These are phyloP conservation scores for Coriolopsis trogii DNA, from an alignment of 1,284 basidiomycete species.

Conservation along the genomic window DNA sequence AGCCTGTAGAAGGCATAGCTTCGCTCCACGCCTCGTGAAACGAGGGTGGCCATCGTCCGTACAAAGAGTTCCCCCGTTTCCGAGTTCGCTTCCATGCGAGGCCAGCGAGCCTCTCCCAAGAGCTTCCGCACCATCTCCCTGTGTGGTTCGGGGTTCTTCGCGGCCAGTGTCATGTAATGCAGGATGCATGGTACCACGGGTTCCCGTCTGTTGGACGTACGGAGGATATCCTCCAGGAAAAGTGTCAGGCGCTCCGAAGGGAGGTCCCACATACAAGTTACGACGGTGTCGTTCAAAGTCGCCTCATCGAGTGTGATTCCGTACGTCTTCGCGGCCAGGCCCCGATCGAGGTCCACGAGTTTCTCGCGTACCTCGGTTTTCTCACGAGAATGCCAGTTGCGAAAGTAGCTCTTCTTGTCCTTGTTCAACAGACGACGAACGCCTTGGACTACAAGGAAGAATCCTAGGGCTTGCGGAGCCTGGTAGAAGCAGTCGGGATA, in stretches of 20 bases:
- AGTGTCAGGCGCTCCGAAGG: conserved; percentile 8
- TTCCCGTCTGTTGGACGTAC: conserved; percentile 3
- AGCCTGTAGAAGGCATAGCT: conserved; percentile 1
- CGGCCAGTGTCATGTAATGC: conserved; percentile 8
- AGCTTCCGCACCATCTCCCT: conserved; percentile 4
- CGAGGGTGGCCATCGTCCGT: conserved; percentile 13
- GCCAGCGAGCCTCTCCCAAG: background rate
- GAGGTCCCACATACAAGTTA: conserved; percentile 13
- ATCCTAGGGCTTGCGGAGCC: conserved; percentile 29
- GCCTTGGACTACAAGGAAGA: conserved; percentile 5
- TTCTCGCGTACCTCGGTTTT: conserved; percentile 6
- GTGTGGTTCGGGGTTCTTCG: conserved; percentile 5
- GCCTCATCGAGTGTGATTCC: conserved; percentile 12
- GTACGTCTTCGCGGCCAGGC: conserved; percentile 10
- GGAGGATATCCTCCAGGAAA: conserved; percentile 7
- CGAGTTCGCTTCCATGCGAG: conserved; percentile 8
- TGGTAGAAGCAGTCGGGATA: conserved; percentile 28
- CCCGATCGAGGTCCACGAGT: conserved; percentile 12
- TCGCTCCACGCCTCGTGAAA: background rate
- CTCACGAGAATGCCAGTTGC: conserved; percentile 16
- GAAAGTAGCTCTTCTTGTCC: background rate
- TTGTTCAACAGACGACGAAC: background rate
- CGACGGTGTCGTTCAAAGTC: conserved; percentile 8
- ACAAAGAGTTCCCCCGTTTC: conserved; percentile 11
- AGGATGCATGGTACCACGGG: conserved; percentile 11